Evolutionary conservation across 1,284 basidiomycete species (phyloP), one percentile per base, ranked within the genome.

Genomic region (Bjerkandera adusta): DNA sequence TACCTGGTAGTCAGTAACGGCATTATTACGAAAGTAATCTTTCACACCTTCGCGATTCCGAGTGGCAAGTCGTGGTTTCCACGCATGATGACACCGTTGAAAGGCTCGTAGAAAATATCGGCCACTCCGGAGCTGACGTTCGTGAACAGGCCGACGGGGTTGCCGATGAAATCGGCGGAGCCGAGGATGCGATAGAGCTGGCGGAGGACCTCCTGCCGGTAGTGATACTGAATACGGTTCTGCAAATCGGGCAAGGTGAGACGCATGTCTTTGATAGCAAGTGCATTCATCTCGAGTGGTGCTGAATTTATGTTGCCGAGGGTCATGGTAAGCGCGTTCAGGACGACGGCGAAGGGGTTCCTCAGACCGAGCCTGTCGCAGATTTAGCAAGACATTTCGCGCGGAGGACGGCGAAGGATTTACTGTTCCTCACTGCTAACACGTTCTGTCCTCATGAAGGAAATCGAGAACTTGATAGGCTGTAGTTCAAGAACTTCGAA

Each of bases 51-150:
- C 2, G 97, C 97, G 48, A 99, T 93, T n/a, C 97, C 94, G 52
- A 96, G 83, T 1, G 97, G 97, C 15, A 99, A 71, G 58, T 99
- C 97, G 60, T 85, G 87, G 68, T 97, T 95, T 13, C 97, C 97
- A 61, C 97, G 94, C 83, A 97, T 92, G 47, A 99, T 89, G 27
- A 96, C 89, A 29, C 96, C 96, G 53, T 97, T 89, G 73, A 96
- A 98, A 7, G 97, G 97, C 68, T 98, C 97, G 61, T 99, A 98
- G 75, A 99, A 99, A 57, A 99, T 95, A 66, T 99, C 97, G 38
- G 91, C 89, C 6, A 99, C 92, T n/a, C 97, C 97, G 20, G 94
- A 97, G 62, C 92, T 96, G 62, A 99, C 95, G 61, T 98, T 99
- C 52, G 92, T 97, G 75, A 99, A 99, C 43, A 99, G 75, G 11